A percentile compares a stretch with the other conserved stretches of the same genome.
Conservation (phyloP, 768 basidiomycete species). For the Phylloporus sp. region DNA sequence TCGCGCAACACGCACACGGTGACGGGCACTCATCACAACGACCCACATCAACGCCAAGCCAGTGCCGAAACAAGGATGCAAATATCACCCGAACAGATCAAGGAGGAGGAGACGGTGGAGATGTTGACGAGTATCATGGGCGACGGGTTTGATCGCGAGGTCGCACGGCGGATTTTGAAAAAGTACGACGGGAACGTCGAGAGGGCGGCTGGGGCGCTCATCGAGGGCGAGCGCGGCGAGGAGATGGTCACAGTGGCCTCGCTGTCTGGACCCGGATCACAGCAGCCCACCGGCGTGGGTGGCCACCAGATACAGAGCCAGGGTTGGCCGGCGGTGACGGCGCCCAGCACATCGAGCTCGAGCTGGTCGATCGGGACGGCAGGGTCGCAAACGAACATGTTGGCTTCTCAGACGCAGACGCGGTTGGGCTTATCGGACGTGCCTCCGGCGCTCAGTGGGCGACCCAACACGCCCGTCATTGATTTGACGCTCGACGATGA, state of each 20-base stretch:
- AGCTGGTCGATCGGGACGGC: slow-evolving; percentile 4
- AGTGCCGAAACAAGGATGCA: slow-evolving; percentile 13
- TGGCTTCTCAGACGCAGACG: slow-evolving; percentile 2
- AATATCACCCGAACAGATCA: slow-evolving; percentile 16
- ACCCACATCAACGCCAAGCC: background rate
- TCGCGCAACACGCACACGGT: background rate
- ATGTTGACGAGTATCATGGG: slow-evolving; percentile 38
- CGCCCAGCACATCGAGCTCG: background rate
- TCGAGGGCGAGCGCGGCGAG: slow-evolving; percentile 49
- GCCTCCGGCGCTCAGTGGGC: slow-evolving; percentile 7
- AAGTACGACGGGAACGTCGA: slow-evolving; percentile 58
- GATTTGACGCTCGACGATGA: slow-evolving; percentile 64
- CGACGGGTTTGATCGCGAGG: slow-evolving; percentile 38
- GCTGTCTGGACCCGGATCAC: background rate
- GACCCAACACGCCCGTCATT: slow-evolving; percentile 38
- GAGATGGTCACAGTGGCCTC: slow-evolving; percentile 8
- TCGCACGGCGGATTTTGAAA: slow-evolving; percentile 52
- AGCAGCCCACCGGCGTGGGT: background rate
- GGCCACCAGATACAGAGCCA: slow-evolving; percentile 8
- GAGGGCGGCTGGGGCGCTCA: slow-evolving; percentile 51
- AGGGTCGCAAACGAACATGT: background rate
- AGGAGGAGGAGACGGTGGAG: slow-evolving; percentile 33
- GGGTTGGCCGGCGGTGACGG: slow-evolving; percentile 5
- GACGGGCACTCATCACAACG: background rate
- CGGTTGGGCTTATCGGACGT: slow-evolving; percentile 1